Evolutionary conservation across 306 rosid species (phyloP).

Genomic region (Fragaria nilgerrensis): DNA sequence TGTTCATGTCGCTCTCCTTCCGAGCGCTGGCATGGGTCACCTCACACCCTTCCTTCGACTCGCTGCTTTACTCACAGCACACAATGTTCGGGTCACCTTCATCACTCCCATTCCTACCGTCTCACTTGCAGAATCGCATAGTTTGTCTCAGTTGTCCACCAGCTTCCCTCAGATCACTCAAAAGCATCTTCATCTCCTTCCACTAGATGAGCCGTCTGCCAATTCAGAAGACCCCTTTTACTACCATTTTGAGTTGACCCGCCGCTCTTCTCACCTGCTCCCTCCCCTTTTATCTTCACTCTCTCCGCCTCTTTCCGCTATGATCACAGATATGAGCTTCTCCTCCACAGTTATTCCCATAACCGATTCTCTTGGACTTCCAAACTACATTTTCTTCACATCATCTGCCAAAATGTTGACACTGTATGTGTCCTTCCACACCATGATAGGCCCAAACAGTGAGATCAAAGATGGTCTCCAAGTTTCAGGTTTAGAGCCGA

Average conservation of each 20-base stretch:
- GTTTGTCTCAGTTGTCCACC: constrained; percentile 19
- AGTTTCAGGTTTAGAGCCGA: constrained; percentile 12
- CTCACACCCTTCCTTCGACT: constrained; percentile 30
- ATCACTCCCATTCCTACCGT: constrained; percentile 27
- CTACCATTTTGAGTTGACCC: constrained; percentile 25
- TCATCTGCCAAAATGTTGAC: constrained; percentile 31
- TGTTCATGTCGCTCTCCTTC: constrained; percentile 32
- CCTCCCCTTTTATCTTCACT: constrained; percentile 24
- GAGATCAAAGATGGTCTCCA: neutral
- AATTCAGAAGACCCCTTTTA: constrained; percentile 33
- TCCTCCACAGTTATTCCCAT: constrained; percentile 21
- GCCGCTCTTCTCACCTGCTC: constrained; percentile 28
- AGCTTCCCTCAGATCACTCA: constrained; percentile 24
- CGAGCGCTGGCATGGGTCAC: constrained; percentile 35
- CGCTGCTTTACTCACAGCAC: constrained; percentile 8
- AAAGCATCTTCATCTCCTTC: constrained; percentile 29
- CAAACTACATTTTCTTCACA: constrained; percentile 29
- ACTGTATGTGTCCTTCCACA: constrained; percentile 22
- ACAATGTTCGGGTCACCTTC: constrained; percentile 24
- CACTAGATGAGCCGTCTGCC: constrained; percentile 13
- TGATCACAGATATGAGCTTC: constrained; percentile 33
- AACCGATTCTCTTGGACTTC: constrained; percentile 22
- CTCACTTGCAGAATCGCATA: constrained; percentile 23
- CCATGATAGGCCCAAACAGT: constrained; percentile 1
- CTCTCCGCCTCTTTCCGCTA: constrained; percentile 30